Evolutionary conservation across 129 eudicot species (phyloP), one percentile per base, ranked within the genome.

Genomic region (Rutidosis leptorrhynchoides): DNA sequence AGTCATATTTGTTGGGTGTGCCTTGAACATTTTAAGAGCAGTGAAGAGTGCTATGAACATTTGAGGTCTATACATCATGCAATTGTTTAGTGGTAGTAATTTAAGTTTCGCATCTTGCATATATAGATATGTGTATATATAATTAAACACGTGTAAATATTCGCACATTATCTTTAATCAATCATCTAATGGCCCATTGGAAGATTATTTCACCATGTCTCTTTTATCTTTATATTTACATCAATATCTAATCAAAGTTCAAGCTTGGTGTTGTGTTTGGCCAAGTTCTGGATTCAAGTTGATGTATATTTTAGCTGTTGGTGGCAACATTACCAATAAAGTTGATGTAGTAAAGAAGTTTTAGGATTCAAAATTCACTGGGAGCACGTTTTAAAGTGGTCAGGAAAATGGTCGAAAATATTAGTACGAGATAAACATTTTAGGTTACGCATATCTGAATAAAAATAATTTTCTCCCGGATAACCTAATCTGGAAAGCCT

Each of bases 1-100:
- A 58, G 67, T 22, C 99, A 94, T 52, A 77, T 94, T 7, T 94
- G 99, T 55, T 94, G 99, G 99, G 94, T 75, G 7, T 94, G 99
- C 49, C 77, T 94, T 73, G 84, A 77, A 30, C 46, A 51, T 54
- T 94, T 77, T 62, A 57, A 16, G 26, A 67, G 42, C 69, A 79
- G 90, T 48, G 87, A 81, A 0, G 97, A 89, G 17, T 94, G 99
- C 58, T 94, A 94, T 58, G 46, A 17, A 0, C 97, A 94, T 74
- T 57, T 94, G 81, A 74, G 87, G 81, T 74, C 83, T 14, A 70
- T 86, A 7, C 97, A 94, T 69, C 81, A 45, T 10, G 78, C 88
- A 11, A 79, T 85, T 58, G 55, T 62, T 11, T 62, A 62, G 52
- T 20, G 3, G 40, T 43, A 24, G 28, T 60, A 60, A 7, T 59